Evolutionary conservation across 1,284 basidiomycete genomes (phyloP).

Genomic region (Flammula alnicola): DNA sequence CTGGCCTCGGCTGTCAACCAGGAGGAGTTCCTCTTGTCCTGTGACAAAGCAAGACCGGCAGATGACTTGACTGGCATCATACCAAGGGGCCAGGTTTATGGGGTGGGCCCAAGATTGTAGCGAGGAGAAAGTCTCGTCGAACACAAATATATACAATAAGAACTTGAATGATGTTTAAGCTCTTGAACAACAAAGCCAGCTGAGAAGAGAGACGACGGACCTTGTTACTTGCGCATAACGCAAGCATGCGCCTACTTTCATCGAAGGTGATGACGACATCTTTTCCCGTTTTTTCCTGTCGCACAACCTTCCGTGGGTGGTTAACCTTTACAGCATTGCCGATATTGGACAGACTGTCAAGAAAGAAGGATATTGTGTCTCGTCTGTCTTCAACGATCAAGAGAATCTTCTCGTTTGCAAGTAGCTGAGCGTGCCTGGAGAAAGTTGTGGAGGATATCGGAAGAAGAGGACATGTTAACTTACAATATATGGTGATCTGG

Average conservation of each 20-base stretch:
- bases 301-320: conserved; percentile 36
- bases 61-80: conserved; percentile 27
- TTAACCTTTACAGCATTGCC: conserved; percentile 33
- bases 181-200: neutral
- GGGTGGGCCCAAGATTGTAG: conserved; percentile 30
- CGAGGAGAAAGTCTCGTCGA: conserved; percentile 46
- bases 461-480: conserved; percentile 17
- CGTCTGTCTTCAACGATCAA: conserved; percentile 44
- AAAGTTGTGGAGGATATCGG: neutral
- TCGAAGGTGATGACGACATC: conserved; percentile 51
- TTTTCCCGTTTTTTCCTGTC: conserved; percentile 49
- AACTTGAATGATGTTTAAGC: conserved; percentile 29
- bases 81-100: conserved; percentile 51
- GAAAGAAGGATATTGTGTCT: conserved; percentile 41
- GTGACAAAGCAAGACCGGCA: conserved; percentile 5
- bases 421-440: conserved; percentile 40
- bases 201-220: conserved; percentile 26
- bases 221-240: conserved; percentile 45
- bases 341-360: conserved; percentile 40
- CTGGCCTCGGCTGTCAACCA: conserved; percentile 46
- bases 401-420: conserved; percentile 44
- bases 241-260: conserved; percentile 51
- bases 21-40: conserved; percentile 52
- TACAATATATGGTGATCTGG: conserved; percentile 40
- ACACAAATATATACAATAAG: conserved; percentile 47